Conservation (phyloP, 1,139 yeast species). For the Yamadazyma songkhlaensis region DNA sequence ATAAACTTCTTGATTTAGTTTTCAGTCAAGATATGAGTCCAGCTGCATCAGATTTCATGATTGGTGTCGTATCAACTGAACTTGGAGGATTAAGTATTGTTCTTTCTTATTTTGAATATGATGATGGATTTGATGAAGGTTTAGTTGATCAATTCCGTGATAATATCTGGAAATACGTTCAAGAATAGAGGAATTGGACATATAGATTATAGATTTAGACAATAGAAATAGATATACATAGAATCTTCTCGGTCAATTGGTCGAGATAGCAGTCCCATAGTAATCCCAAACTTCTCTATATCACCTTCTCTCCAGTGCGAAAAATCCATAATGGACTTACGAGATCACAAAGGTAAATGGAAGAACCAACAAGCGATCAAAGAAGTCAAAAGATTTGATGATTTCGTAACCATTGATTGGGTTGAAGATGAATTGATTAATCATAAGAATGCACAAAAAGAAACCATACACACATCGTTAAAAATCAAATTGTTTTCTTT, state of each 20-base stretch:
- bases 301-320: no score
- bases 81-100: conserved; percentile 37
- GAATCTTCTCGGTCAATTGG: no score
- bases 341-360: conserved; percentile 39
- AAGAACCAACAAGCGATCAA: conserved; percentile 31
- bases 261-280: no score
- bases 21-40: conserved; percentile 41
- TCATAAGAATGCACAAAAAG: conserved; percentile 37
- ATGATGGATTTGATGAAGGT: conserved; percentile 17
- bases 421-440: conserved; percentile 69
- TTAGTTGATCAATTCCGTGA: conserved; percentile 18
- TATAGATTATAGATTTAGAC: not conserved
- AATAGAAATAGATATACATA: no score
- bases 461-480: conserved; percentile 17
- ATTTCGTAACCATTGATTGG: conserved; percentile 80
- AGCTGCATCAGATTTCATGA: conserved; percentile 34
- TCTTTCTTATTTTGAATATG: conserved; percentile 26
- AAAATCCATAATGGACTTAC: conserved; percentile 7
- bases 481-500: conserved; percentile 38
- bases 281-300: no score
- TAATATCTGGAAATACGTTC: conserved; percentile 18
- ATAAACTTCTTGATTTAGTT: conserved; percentile 30
- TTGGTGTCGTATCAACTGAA: conserved; percentile 31
- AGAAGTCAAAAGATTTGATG: conserved; percentile 48
- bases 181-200: not conserved